These are phyloP conservation scores for Diplodia sapinea DNA, from an alignment of 2,329 filamentous ascomycete species.

Conservation along the genomic window DNA sequence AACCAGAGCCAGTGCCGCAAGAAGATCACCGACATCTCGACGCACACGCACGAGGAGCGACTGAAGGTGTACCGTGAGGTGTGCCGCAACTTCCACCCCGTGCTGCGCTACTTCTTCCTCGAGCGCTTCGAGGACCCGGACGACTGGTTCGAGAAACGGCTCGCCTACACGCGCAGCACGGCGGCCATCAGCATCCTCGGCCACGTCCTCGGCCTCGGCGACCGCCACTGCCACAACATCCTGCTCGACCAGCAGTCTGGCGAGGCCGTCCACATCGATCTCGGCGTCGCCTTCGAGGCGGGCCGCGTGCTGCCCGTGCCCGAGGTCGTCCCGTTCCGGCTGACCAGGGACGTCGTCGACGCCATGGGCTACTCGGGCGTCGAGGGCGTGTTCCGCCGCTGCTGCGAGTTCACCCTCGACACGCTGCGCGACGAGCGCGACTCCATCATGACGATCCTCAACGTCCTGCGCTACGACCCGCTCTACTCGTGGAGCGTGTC, in stretches of 20 bases:
- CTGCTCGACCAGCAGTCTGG: conserved; percentile 87
- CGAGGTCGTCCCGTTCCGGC: conserved; percentile 91
- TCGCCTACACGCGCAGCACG: conserved; percentile 91
- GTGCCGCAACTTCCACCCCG: conserved; percentile 82
- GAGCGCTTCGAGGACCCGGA: conserved; percentile 93
- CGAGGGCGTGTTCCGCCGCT: conserved; percentile 95
- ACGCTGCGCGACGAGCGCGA: conserved; percentile 94
- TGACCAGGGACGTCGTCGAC: conserved; percentile 93
- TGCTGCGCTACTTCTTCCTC: conserved; percentile 97
- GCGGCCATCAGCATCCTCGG: conserved; percentile 95
- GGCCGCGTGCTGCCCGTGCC: conserved; percentile 94
- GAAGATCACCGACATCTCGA: conserved; percentile 76
- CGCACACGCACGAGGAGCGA: conserved; percentile 71
- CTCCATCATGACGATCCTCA: conserved; percentile 97
- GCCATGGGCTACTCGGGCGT: conserved; percentile 96
- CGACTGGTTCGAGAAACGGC: conserved; percentile 88
- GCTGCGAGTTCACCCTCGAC: conserved; percentile 96
- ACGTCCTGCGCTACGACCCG: conserved; percentile 97
- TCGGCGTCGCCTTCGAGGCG: conserved; percentile 96
- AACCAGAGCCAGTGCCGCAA: conserved; percentile 78
- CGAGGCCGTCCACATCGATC: conserved; percentile 94
- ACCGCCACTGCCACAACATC: conserved; percentile 96
- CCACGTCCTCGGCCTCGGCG: conserved; percentile 88
- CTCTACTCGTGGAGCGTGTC: conserved; percentile 95
- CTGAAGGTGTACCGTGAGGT: conserved; percentile 78